Base-by-base conservation (phyloP, 2,329 filamentous ascomycete species). In the Aspergillus hiratsukae region DNA sequence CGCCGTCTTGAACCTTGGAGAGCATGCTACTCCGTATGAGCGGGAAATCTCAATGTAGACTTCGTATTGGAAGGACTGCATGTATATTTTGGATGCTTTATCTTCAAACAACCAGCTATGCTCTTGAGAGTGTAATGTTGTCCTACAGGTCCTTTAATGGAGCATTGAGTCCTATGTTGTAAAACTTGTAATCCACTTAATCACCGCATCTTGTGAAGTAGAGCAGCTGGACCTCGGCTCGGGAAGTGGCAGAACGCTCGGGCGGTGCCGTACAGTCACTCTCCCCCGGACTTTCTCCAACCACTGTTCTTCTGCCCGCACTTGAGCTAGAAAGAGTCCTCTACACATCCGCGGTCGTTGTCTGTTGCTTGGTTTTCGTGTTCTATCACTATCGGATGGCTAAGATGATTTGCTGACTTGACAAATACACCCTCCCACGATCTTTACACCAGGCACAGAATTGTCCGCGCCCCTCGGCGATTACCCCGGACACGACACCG, bases 151-250 rank as follows among this genome's bases (percentile, higher is more conserved):
- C 31, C 17, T 37, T 35, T 3, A 37, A 37, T 37, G 31, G 14
- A 37, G 31, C 31, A 37, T 37, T 17, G 4, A 37, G 14, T 35
- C 1, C 31, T 35, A 17, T 7, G n/a, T n/a, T n/a, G n/a, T n/a
- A n/a, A n/a, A n/a, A n/a, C n/a, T n/a, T 4, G 14, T 14, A 17
- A 17, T 17, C 31, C 31, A 35, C 31, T 35, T 17, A 35, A n/a
- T 48, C 27, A 19, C 29, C 23, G 21, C 14, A 21, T 41, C 53
- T 54, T 31, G 37, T 52, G 9, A 28, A 37, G 61, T 62, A 61
- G 62, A 55, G 52, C 48, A 48, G 51, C 52, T 68, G 65, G 55
- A 72, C 70, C 70, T 72, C 70, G 70, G 70, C 69, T 69, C 68
- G 66, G 68, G 60, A 64, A 57, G 54, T 60, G 69, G 68, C 65